phyloP scores from a whole-genome alignment of 2,329 filamentous ascomycete genomes.

The Chrysoporthe austroafricana region DNA sequence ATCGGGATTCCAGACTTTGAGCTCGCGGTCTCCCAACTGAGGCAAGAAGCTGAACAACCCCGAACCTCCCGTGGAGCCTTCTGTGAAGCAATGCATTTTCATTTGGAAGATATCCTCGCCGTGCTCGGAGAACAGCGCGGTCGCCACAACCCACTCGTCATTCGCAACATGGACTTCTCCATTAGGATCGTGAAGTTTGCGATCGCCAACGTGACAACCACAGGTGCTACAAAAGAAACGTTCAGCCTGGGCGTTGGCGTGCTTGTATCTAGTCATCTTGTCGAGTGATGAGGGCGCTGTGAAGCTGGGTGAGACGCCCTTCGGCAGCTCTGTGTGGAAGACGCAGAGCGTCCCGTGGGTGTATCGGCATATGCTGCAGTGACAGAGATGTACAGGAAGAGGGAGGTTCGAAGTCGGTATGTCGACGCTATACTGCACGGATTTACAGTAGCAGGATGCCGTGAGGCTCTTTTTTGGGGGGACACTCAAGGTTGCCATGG shows the following conservation, averaged over 20 bases:
- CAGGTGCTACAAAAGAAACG: conserved; percentile 52
- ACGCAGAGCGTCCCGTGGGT: conserved; percentile 46
- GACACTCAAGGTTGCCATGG: neutral
- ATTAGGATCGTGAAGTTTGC: conserved; percentile 37
- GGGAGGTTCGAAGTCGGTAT: conserved; percentile 45
- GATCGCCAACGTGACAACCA: conserved; percentile 49
- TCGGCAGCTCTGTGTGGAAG: conserved; percentile 46
- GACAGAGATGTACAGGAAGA: conserved; percentile 48
- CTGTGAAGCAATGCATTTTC: conserved; percentile 41
- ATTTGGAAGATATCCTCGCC: conserved; percentile 43
- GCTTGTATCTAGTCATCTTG: conserved; percentile 44
- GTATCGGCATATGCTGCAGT: conserved; percentile 51
- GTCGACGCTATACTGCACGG: conserved; percentile 47
- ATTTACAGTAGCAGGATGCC: conserved; percentile 51
- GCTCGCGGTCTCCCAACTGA: conserved; percentile 35
- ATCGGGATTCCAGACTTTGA: conserved; percentile 44
- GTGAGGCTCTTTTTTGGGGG: conserved; percentile 41
- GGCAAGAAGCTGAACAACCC: conserved; percentile 44
- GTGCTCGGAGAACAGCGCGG: conserved; percentile 44
- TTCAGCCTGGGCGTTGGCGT: conserved; percentile 36
- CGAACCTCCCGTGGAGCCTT: conserved; percentile 39
- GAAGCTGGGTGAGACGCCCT: conserved; percentile 43
- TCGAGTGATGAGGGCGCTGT: conserved; percentile 43
- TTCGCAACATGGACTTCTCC: conserved; percentile 28
- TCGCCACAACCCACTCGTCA: conserved; percentile 44